phyloP scores from a whole-genome alignment of 768 basidiomycete species.

The Trametes meyenii region DNA sequence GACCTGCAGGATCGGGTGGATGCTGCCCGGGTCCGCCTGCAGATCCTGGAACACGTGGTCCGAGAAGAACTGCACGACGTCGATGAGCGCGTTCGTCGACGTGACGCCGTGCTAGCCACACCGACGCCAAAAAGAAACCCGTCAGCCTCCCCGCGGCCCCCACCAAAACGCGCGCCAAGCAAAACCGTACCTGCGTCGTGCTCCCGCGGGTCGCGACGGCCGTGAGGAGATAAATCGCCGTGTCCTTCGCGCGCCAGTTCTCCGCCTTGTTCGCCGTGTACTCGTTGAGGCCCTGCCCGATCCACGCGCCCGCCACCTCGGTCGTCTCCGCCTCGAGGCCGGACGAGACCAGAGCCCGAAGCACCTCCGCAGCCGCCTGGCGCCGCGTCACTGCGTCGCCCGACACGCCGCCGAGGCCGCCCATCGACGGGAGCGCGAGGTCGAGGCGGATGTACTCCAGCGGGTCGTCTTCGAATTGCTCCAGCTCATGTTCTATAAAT shows the following conservation, averaged over 20 bases:
- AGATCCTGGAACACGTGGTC: conserved; percentile 89
- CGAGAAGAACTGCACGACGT: conserved; percentile 95
- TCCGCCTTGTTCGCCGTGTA: conserved; percentile 60
- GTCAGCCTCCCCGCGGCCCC: background rate
- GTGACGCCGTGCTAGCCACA: conserved; percentile 82
- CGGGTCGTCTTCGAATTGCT: conserved; percentile 97
- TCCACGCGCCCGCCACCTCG: conserved; percentile 84
- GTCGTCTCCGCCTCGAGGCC: conserved; percentile 88
- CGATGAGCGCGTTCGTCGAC: conserved; percentile 86
- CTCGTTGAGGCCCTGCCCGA: conserved; percentile 68
- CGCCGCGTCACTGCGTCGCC: conserved; percentile 83
- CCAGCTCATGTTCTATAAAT: conserved; percentile 74
- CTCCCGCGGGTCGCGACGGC: conserved; percentile 90
- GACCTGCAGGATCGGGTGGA: conserved; percentile 91
- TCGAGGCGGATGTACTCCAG: conserved; percentile 93
- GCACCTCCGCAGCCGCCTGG: conserved; percentile 94
- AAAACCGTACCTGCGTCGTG: conserved; percentile 67
- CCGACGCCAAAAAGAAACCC: background rate
- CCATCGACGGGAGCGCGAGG: conserved; percentile 63
- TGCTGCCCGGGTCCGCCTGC: conserved; percentile 62
- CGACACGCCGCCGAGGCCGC: conserved; percentile 40
- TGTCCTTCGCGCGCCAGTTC: conserved; percentile 92
- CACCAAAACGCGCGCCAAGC: background rate
- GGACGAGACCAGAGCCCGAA: conserved; percentile 82
- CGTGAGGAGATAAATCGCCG: conserved; percentile 90